Evolutionary conservation across 2,329 filamentous ascomycete genomes (phyloP).

Genomic region (Camptophora hylomeconis): DNA sequence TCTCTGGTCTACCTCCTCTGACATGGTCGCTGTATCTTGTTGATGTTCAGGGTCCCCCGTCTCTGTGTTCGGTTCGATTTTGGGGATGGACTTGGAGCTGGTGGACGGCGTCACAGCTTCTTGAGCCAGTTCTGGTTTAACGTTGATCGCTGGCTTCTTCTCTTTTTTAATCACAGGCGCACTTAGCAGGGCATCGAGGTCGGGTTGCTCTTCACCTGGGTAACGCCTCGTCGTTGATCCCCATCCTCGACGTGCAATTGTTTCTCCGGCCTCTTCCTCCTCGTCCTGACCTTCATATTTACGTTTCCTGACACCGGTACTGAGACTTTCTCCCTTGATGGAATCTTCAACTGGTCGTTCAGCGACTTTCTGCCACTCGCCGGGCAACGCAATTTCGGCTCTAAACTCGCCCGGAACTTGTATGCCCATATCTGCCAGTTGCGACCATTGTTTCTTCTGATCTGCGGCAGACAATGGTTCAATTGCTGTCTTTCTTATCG

Average conservation of each 20-base stretch:
- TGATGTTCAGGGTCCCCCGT: too few species aligned
- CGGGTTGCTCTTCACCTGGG: constrained; percentile 25
- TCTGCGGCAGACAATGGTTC: constrained; percentile 43
- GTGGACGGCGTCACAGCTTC: too few species aligned
- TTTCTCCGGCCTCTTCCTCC: constrained; percentile 24
- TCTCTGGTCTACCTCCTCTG: too few species aligned
- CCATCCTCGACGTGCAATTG: constrained; percentile 28
- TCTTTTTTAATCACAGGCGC: constrained; percentile 27
- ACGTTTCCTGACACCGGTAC: constrained; percentile 32
- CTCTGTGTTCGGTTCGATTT: too few species aligned
- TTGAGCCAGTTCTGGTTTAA: constrained; percentile 1
- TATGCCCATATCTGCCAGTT: constrained; percentile 78
- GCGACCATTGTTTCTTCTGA: constrained; percentile 70
- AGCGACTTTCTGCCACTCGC: constrained; percentile 69
- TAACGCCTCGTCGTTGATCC: constrained; percentile 29
- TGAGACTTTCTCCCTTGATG: constrained; percentile 26
- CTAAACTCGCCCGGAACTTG: constrained; percentile 67
- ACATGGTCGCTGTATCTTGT: too few species aligned
- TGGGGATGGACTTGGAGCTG: too few species aligned
- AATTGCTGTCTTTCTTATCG: constrained; percentile 21
- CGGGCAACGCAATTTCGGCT: constrained; percentile 71
- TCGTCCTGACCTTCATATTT: constrained; percentile 29
- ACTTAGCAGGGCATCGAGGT: constrained; percentile 31
- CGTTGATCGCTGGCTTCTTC: constrained; percentile 9
- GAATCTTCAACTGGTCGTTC: constrained; percentile 11